A percentile compares a stretch with the other conserved stretches of the same genome.
These are phyloP conservation scores for Populus tomentosa DNA, from an alignment of 441 rosid species.

Conservation along the genomic window DNA sequence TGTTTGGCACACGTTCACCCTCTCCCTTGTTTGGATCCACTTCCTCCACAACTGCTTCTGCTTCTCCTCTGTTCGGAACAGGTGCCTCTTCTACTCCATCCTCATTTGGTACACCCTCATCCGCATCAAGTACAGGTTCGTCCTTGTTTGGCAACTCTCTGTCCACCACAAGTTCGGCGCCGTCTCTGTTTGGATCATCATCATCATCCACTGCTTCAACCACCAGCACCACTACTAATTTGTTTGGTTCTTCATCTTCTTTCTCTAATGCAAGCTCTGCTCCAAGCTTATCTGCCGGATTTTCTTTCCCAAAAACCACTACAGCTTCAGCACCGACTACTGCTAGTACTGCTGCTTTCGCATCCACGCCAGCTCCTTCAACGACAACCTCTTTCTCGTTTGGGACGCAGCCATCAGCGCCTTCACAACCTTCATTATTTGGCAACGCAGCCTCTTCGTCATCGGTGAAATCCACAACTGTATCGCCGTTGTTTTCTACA, in stretches of 20 bases:
- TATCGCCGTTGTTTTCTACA: slow-evolving; percentile 51
- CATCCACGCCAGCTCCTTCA: slow-evolving; percentile 26
- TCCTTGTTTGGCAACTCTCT: slow-evolving; percentile 13
- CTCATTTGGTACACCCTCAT: background rate
- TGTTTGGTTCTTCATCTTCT: slow-evolving; percentile 24
- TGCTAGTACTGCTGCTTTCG: slow-evolving; percentile 29
- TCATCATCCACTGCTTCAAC: slow-evolving; percentile 18
- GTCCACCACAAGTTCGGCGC: slow-evolving; percentile 23
- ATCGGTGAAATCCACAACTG: slow-evolving; percentile 33
- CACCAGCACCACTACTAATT: slow-evolving; percentile 2
- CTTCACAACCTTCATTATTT: slow-evolving; percentile 42
- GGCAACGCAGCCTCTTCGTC: slow-evolving; percentile 43
- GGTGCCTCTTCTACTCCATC: slow-evolving; percentile 1
- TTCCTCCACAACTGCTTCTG: slow-evolving; percentile 23
- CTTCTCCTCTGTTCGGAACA: slow-evolving; percentile 1
- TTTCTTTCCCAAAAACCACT: slow-evolving; percentile 33
- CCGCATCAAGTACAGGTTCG: background rate
- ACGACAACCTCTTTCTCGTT: slow-evolving; percentile 35
- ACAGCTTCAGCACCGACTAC: slow-evolving; percentile 25
- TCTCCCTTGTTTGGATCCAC: background rate
- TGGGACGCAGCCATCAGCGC: slow-evolving; percentile 37
- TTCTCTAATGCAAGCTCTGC: slow-evolving; percentile 21
- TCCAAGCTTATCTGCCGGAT: slow-evolving; percentile 28
- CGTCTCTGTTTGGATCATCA: slow-evolving; percentile 14
- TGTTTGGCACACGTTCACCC: background rate